These are phyloP conservation scores for Blastocystis sp. DNA, from an alignment of 352 stramenopile genomes.

Conservation along the genomic window DNA sequence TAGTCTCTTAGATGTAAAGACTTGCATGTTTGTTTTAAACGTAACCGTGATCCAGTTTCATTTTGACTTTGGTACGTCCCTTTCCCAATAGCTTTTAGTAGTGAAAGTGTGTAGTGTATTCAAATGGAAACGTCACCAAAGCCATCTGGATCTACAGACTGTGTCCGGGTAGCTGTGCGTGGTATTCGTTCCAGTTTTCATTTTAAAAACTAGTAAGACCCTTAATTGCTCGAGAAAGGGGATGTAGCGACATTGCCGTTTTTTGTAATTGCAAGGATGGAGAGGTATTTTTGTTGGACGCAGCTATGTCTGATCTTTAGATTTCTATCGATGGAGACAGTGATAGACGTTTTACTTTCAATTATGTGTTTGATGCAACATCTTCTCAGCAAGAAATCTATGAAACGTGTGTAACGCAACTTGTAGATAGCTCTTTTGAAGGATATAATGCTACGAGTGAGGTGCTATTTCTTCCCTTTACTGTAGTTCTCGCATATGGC, in stretches of 20 bases:
- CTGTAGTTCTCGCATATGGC: slow-evolving; percentile 79
- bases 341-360: slow-evolving; percentile 83
- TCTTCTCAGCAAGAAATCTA: slow-evolving; percentile 80
- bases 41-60: background rate
- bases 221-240: slow-evolving; percentile 55
- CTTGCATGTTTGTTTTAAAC: slow-evolving; percentile 30
- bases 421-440: slow-evolving; percentile 74
- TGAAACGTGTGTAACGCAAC: slow-evolving; percentile 74
- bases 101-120: too few relatives aligned
- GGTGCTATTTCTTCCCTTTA: background rate
- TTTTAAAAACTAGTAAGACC: slow-evolving; percentile 28
- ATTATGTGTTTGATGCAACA: slow-evolving; percentile 79
- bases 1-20: background rate
- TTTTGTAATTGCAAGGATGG: background rate
- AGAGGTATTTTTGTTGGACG: background rate
- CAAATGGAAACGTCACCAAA: slow-evolving; percentile 2
- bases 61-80: background rate
- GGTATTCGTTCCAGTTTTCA: background rate
- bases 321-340: slow-evolving; percentile 77
- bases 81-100: too few relatives aligned
- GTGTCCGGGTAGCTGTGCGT: slow-evolving; percentile 59
- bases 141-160: slow-evolving; percentile 39
- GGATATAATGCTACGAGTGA: slow-evolving; percentile 66
- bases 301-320: background rate
- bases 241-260: slow-evolving; percentile 23